Conservation (phyloP, 805 yeast genomes). For the Sungouiella blattae region DNA sequence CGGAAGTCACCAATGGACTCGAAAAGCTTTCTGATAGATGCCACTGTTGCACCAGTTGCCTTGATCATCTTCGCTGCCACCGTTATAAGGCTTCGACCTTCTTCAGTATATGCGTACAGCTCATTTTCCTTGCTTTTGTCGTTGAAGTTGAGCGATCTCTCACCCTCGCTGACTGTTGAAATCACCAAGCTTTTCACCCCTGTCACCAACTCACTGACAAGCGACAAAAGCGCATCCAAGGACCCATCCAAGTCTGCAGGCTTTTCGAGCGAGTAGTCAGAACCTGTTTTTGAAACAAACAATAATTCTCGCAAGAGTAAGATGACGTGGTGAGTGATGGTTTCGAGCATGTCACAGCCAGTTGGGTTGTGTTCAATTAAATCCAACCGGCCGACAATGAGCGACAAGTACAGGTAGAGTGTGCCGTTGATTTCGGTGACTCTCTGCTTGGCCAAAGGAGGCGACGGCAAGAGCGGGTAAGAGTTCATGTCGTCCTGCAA, state of each 20-base stretch:
- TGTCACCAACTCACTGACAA: constrained; percentile 63
- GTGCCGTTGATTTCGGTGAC: constrained; percentile 62
- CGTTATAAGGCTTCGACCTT: constrained; percentile 63
- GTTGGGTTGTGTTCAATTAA: constrained; percentile 68
- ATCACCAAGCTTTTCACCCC: constrained; percentile 62
- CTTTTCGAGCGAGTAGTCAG: constrained; percentile 35
- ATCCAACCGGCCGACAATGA: constrained; percentile 74
- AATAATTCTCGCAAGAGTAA: constrained; percentile 60
- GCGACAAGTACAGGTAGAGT: constrained; percentile 56
- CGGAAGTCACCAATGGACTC: constrained; percentile 65
- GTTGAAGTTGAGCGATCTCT: neutral
- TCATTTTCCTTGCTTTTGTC: constrained; percentile 28
- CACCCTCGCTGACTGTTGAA: constrained; percentile 43
- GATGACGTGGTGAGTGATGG: constrained; percentile 65
- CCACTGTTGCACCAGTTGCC: constrained; percentile 46
- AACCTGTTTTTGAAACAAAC: constrained; percentile 52
- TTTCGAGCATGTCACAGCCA: constrained; percentile 67
- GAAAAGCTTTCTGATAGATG: constrained; percentile 49
- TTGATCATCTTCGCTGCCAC: constrained; percentile 59
- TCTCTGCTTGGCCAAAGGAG: constrained; percentile 64
- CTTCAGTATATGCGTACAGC: constrained; percentile 54
- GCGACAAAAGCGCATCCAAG: constrained; percentile 54
- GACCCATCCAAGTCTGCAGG: constrained; percentile 44
- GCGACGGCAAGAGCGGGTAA: constrained; percentile 44
- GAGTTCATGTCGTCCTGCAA: constrained; percentile 35